A percentile compares a stretch with the other conserved stretches of the same genome.
These are phyloP conservation scores for Saccharomycopsis javanensis DNA, from an alignment of 805 yeast species.

Conservation along the genomic window DNA sequence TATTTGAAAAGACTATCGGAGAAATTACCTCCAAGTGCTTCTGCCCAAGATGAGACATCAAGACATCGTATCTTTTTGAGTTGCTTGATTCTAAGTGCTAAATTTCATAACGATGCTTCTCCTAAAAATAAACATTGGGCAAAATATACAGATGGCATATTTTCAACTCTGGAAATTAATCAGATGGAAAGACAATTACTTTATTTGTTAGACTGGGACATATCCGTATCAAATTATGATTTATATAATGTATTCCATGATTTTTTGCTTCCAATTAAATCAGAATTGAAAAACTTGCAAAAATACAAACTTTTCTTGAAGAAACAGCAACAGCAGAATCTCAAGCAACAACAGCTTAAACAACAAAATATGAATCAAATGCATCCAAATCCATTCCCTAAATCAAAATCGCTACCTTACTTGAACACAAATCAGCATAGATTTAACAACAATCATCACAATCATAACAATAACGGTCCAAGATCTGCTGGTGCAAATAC, in stretches of 20 bases:
- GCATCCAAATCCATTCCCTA: neutral
- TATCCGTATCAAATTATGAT: constrained; percentile 62
- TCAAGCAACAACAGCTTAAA: neutral
- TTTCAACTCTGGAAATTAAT: constrained; percentile 70
- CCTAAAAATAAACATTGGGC: constrained; percentile 98
- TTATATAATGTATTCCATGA: constrained; percentile 60
- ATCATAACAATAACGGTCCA: neutral
- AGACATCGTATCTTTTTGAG: constrained; percentile 90
- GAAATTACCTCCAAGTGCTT: constrained; percentile 75
- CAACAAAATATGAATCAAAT: neutral
- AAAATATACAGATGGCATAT: constrained; percentile 77
- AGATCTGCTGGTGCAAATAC: constrained; percentile 2
- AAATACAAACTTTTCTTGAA: constrained; percentile 10
- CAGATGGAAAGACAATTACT: constrained; percentile 85
- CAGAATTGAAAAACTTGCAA: constrained; percentile 17
- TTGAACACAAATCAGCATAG: neutral
- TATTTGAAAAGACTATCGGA: constrained; percentile 70
- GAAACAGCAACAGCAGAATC: neutral
- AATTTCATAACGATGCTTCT: constrained; percentile 83
- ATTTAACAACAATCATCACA: neutral
- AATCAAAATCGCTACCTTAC: neutral
- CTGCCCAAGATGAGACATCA: constrained; percentile 81
- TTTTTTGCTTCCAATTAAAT: constrained; percentile 66
- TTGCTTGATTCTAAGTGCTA: constrained; percentile 83
- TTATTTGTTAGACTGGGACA: constrained; percentile 75